Conservation (phyloP, 192 early-diverging fungal genomes). For the Powellomyces hirtus region DNA sequence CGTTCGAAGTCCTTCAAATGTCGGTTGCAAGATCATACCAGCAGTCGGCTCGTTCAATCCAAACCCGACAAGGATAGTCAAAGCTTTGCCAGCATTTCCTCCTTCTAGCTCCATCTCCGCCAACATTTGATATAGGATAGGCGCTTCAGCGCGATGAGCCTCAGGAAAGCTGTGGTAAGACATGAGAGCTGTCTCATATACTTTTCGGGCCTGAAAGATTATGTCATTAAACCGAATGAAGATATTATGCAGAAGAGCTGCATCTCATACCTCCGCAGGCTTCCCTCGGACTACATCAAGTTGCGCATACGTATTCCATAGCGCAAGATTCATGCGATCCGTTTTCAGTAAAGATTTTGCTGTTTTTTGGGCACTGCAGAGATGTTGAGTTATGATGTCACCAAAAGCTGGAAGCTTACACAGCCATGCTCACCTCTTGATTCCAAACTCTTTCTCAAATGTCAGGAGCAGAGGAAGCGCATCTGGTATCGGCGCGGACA, state of each 20-base stretch:
- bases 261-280: conserved; percentile 21
- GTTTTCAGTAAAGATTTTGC: conserved; percentile 40
- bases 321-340: conserved; percentile 36
- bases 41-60: conserved; percentile 16
- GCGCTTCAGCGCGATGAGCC: conserved; percentile 23
- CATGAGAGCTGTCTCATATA: conserved; percentile 37
- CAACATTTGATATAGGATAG: conserved; percentile 29
- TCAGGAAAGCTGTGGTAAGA: conserved; percentile 31
- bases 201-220: conserved; percentile 37
- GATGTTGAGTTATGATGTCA: no score
- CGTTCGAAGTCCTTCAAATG: background rate
- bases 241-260: background rate
- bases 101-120: conserved; percentile 33
- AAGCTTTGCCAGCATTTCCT: background rate
- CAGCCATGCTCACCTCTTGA: conserved; percentile 1
- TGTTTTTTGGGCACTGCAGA: conserved; percentile 32
- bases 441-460: conserved; percentile 24
- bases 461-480: conserved; percentile 12
- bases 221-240: background rate
- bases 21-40: no score
- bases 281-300: conserved; percentile 31
- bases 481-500: background rate
- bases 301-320: conserved; percentile 43
- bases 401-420: no score
- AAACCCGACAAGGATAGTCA: conserved; percentile 20